Base-by-base conservation (phyloP, 1,284 basidiomycete species). In the Cutaneotrichosporon cavernicola region DNA sequence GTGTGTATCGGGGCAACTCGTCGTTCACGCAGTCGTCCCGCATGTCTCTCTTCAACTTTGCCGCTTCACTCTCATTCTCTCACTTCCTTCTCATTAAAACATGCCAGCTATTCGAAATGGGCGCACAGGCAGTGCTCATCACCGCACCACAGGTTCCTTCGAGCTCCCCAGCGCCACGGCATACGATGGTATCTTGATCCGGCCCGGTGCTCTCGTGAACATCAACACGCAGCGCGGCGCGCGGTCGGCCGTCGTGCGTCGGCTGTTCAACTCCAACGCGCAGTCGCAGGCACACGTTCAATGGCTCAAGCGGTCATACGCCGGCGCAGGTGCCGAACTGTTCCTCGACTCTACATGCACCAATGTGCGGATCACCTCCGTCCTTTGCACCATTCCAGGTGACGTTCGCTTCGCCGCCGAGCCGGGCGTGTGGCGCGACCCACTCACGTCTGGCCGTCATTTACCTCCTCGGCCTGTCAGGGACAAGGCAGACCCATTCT, bases 401-500 rank as follows among this genome's bases (percentile, higher is more conserved):
- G 10, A 18, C 11, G 30, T 21, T 4, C 5, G 6, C 14, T 47
- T 61, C 30, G 60, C 47, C 1, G n/a, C 14, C 18, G 52, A 61
- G 30, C 40, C 21, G 1, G 40, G 21, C 7, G 40, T 49, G n/a
- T 56, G 51, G 60, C 60, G 60, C 5, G 60, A 61, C 32, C 40
- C 38, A 8, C 30, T 47, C 3, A n/a, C 52, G 8, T 40, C 31
- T 1, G 52, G 30, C 11, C 4, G 1, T 1, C 52, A 61, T 21
- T 6, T 11, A 2, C 34, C 11, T 13, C 34, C 34, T 8, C 34
- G 8, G 34, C 43, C 34, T 5, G 13, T 7, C 30, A n/a, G 7
- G 4, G 60, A 31, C 3, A 21, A 9, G 8, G 16, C n/a, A 6
- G 60, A 61, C 43, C 59, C 52, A 14, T 49, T 61, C 40, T 5